Conservation (phyloP, 768 basidiomycete species). For the Phanerochaete sordida region DNA sequence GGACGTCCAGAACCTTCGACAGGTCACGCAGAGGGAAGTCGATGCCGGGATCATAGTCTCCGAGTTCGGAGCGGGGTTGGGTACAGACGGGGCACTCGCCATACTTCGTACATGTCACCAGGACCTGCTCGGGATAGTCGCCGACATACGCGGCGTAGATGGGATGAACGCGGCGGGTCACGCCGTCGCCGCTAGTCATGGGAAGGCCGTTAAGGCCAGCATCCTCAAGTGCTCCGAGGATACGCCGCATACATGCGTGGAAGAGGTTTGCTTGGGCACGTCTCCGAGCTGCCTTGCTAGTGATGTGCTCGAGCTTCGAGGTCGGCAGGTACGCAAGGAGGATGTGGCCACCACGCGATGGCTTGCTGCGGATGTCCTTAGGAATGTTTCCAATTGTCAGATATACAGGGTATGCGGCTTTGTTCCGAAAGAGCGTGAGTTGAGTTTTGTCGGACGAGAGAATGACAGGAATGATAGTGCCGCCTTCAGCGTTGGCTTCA, state of each 20-base stretch:
- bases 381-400: slow-evolving; percentile 27
- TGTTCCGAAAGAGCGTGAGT: slow-evolving; percentile 23
- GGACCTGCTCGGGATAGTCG: slow-evolving; percentile 19
- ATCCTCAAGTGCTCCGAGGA: slow-evolving; percentile 26
- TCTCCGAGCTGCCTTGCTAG: slow-evolving; percentile 17
- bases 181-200: slow-evolving; percentile 31
- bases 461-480: slow-evolving; percentile 25
- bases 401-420: slow-evolving; percentile 27
- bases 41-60: too few relatives aligned
- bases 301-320: slow-evolving; percentile 5
- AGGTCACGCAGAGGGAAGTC: too few relatives aligned
- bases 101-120: slow-evolving; percentile 10
- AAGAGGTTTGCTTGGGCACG: slow-evolving; percentile 31
- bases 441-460: slow-evolving; percentile 26
- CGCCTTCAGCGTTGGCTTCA: slow-evolving; percentile 13
- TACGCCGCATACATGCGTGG: slow-evolving; percentile 30
- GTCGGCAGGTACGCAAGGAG: slow-evolving; percentile 20
- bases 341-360: slow-evolving; percentile 10
- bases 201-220: slow-evolving; percentile 29
- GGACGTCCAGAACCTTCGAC: too few relatives aligned
- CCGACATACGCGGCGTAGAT: slow-evolving; percentile 18
- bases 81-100: slow-evolving; percentile 10
- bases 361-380: slow-evolving; percentile 17
- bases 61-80: too few relatives aligned
- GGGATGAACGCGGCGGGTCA: slow-evolving; percentile 34